Base-by-base conservation (phyloP, 345 rosid species). In the Eucalyptus brandiana region DNA sequence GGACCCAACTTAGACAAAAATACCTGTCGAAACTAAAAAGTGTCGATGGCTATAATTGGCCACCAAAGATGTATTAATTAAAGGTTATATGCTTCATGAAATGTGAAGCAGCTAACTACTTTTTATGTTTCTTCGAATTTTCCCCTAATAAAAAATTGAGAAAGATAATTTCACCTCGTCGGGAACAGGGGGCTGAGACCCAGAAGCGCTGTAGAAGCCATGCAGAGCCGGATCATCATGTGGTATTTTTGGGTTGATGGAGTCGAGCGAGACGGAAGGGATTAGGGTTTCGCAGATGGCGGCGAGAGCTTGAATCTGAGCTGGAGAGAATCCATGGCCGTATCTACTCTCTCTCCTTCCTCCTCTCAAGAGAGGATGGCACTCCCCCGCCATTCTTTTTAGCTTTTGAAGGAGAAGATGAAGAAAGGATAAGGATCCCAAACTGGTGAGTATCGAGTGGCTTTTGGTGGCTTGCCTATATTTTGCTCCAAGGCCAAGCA, bases 261-360 rank as follows among this genome's bases (percentile, higher is more conserved):
- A 28, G 40, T 90, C 90, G 7, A 85, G 34, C 8, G 94, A 89
- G 45, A 96, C 83, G 21, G 96, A 93, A 93, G 98, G 98, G 88
- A 97, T 88, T 58, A 97, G 76, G 23, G 97, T 87, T 90, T 93
- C 95, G 86, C 95, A 96, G 67, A 96, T 90, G 51, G 94, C 93
- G 67, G 96, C 81, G 21, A 97, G 93, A 18, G 96, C 80, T 88
- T 94, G 94, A 86, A 97, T 94, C 93, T 97, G 97, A 88, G 90
- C 88, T 0, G 90, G 90, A 65, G 97, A 94, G 91, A 96, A 92
- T n/a, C 99, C 98, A 93, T 96, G 99, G 87, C 72, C 92, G 86
- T 90, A 94, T 16, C 51, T 37, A 34, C 47, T 88, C n/a, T 24
- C 80, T 48, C 88, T 90, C 90, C 89, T 93, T 60, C 80, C 87